Evolutionary conservation across 345 rosid genomes (phyloP).

Genomic region (Heritiera fomes): DNA sequence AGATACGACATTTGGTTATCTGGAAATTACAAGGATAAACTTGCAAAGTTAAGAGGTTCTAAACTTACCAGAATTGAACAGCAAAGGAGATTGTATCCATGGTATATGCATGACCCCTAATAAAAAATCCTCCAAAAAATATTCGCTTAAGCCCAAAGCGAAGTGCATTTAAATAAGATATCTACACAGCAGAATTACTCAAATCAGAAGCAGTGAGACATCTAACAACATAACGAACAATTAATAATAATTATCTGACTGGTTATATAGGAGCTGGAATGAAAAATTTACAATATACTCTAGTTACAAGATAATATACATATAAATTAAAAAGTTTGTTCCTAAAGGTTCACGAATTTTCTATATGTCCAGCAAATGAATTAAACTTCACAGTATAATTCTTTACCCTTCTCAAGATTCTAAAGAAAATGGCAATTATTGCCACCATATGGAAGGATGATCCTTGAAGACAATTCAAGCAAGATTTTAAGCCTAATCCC

Average conservation of each 20-base stretch:
- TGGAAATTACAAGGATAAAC: constrained; percentile 12
- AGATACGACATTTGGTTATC: constrained; percentile 16
- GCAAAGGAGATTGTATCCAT: constrained; percentile 99
- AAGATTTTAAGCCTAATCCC: not conserved
- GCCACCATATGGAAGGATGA: not conserved
- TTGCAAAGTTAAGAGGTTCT: not conserved
- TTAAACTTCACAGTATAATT: constrained; percentile 1
- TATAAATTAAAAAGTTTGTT: not conserved
- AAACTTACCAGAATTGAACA: constrained; percentile 84
- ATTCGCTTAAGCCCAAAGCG: constrained; percentile 92
- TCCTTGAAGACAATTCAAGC: not conserved
- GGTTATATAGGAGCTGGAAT: constrained; percentile 5
- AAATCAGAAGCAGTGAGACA: constrained; percentile 25
- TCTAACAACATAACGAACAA: not conserved
- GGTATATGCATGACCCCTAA: constrained; percentile 98
- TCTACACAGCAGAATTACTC: constrained; percentile 44
- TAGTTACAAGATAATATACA: not conserved
- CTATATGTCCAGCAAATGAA: not conserved
- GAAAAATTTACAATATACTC: not conserved
- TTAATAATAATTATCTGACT: not conserved
- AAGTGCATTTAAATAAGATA: constrained; percentile 90
- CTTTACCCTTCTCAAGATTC: constrained; percentile 1
- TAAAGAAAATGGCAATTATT: not conserved
- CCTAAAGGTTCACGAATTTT: not conserved
- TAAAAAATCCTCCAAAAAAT: constrained; percentile 96